Conservation (phyloP, 108 stramenopile genomes). For the Conticribra guillardii region DNA sequence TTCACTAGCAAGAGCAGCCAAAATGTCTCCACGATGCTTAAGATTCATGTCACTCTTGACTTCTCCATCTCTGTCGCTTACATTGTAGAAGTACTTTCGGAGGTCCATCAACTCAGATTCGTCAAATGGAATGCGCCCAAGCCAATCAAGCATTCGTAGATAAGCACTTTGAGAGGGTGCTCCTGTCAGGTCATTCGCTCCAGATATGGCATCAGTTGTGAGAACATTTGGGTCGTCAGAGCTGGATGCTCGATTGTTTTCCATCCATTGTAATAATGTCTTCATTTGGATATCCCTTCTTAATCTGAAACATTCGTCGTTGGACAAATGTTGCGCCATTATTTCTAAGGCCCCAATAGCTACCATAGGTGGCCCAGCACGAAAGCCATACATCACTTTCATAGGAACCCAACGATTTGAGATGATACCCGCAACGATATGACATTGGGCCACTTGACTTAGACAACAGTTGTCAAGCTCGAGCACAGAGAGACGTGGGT, state of each 20-base stretch:
- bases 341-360: constrained; percentile 80
- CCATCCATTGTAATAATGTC: constrained; percentile 84
- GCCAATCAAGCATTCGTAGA: constrained; percentile 81
- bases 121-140: constrained; percentile 89
- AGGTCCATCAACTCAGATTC: constrained; percentile 85
- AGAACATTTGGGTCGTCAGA: constrained; percentile 50
- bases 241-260: constrained; percentile 60
- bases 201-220: constrained; percentile 63
- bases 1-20: constrained; percentile 83
- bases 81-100: constrained; percentile 83
- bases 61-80: constrained; percentile 66
- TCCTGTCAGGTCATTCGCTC: constrained; percentile 66
- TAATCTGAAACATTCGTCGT: constrained; percentile 88
- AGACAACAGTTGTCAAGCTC: constrained; percentile 88
- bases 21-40: constrained; percentile 83
- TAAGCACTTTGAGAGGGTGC: constrained; percentile 86
- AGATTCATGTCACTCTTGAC: constrained; percentile 76
- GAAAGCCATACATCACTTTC: constrained; percentile 81
- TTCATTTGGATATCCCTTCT: constrained; percentile 88
- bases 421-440: constrained; percentile 86
- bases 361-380: constrained; percentile 86
- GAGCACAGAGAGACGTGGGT: constrained; percentile 79
- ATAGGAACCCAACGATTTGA: constrained; percentile 91
- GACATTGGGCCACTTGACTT: constrained; percentile 88
- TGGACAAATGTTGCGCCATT: constrained; percentile 68